Percentiles rank a stretch among this genome's conserved stretches.
These are phyloP conservation scores for Cladophialophora chaetospira DNA, from an alignment of 2,329 filamentous ascomycete genomes.

Conservation along the genomic window DNA sequence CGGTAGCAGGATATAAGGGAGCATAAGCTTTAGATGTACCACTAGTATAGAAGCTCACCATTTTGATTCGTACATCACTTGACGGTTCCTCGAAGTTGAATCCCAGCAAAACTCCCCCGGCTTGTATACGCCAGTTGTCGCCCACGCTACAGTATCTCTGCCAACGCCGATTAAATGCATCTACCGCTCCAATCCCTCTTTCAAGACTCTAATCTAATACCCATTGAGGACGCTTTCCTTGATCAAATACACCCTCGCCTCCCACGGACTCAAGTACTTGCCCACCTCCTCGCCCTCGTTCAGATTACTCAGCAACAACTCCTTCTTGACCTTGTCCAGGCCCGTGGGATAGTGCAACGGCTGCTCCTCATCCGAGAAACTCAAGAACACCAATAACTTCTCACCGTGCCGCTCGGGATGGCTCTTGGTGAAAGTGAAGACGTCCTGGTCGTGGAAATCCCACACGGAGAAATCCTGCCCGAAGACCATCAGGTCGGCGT, in stretches of 20 bases:
- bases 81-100: too few species aligned
- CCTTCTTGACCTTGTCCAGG: constrained; percentile 16
- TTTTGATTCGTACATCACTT: too few species aligned
- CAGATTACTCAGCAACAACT: constrained; percentile 29
- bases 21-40: too few species aligned
- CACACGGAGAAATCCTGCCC: constrained; percentile 61
- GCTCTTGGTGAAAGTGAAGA: constrained; percentile 59
- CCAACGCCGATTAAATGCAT: too few species aligned
- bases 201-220: constrained; percentile 1
- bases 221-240: constrained; percentile 22
- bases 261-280: constrained; percentile 31
- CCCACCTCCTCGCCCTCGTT: constrained; percentile 18
- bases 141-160: too few species aligned
- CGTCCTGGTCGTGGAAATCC: constrained; percentile 52
- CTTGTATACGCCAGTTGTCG: too few species aligned
- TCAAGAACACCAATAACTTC: constrained; percentile 31
- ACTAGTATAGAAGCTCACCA: too few species aligned
- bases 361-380: constrained; percentile 31
- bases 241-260: constrained; percentile 31
- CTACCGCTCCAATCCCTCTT: too few species aligned
- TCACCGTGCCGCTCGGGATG: constrained; percentile 29
- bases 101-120: too few species aligned
- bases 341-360: constrained; percentile 28
- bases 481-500: constrained; percentile 67
- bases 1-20: too few species aligned